Percentiles rank a stretch among this genome's conserved stretches.
These are phyloP conservation scores for Arthrobotrys pseudoclavata DNA, from an alignment of 2,329 filamentous ascomycete species.

Conservation along the genomic window DNA sequence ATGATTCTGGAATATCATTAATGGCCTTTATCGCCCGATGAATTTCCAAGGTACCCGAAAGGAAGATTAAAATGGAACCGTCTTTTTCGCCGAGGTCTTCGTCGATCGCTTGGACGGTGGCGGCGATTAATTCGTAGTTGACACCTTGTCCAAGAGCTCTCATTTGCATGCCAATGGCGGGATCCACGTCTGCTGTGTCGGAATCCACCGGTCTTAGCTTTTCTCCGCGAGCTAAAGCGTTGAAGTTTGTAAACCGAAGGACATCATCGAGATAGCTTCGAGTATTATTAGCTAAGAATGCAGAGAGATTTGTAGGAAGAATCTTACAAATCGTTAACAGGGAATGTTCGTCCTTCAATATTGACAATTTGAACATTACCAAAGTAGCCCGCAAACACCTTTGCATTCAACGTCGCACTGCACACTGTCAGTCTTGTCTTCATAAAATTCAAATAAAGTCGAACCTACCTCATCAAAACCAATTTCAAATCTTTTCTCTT, in stretches of 20 bases:
- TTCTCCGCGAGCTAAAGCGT: constrained; percentile 65
- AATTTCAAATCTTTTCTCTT: constrained; percentile 84
- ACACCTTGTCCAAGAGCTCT: constrained; percentile 70
- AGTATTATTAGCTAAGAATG: background rate
- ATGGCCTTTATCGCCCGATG: constrained; percentile 71
- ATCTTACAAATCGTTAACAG: constrained; percentile 80
- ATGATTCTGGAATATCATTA: constrained; percentile 50
- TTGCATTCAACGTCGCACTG: constrained; percentile 87
- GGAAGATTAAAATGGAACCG: constrained; percentile 93
- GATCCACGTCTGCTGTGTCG: constrained; percentile 60
- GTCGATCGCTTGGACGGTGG: constrained; percentile 86
- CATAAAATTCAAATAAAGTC: background rate
- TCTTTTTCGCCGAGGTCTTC: constrained; percentile 78
- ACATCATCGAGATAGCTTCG: constrained; percentile 85
- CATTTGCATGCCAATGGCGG: constrained; percentile 59
- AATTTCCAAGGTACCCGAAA: constrained; percentile 89
- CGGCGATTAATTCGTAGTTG: constrained; percentile 88
- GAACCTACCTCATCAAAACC: constrained; percentile 80
- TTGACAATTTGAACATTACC: constrained; percentile 83
- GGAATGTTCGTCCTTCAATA: constrained; percentile 89
- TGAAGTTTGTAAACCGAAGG: constrained; percentile 82
- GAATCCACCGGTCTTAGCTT: constrained; percentile 46
- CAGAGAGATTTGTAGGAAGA: constrained; percentile 65
- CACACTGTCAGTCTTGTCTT: background rate
- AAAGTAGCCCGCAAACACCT: constrained; percentile 88